phyloP scores from a whole-genome alignment of 345 rosid genomes.

The Salix arbutifolia region DNA sequence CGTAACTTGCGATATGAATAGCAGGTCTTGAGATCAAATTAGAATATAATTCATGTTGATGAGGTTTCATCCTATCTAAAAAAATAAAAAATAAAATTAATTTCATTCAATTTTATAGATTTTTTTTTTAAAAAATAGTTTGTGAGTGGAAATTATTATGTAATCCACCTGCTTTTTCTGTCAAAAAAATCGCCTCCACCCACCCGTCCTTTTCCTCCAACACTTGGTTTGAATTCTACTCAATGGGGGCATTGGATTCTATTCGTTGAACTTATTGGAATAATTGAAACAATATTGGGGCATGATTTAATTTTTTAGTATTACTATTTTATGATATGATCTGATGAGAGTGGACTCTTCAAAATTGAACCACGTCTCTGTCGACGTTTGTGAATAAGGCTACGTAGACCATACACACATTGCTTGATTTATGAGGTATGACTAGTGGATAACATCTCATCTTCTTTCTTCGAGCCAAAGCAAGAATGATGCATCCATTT shows the following conservation, averaged over 20 bases:
- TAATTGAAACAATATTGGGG: background rate
- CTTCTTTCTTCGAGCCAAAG: no score
- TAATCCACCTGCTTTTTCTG: background rate
- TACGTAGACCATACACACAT: no score
- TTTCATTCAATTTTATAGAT: no score
- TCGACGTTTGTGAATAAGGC: background rate
- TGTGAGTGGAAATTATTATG: no score
- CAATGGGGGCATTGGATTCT: background rate
- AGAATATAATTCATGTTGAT: accelerated
- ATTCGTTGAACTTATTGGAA: background rate
- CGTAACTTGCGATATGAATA: no score
- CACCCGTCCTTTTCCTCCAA: background rate
- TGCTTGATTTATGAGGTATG: no score
- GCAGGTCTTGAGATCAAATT: accelerated
- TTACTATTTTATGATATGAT: background rate
- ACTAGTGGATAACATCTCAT: no score
- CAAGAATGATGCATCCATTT: no score
- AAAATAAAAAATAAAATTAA: no score
- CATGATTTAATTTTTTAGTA: background rate
- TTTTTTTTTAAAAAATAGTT: no score
- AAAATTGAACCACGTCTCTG: background rate
- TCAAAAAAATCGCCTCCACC: background rate
- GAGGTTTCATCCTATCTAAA: no score
- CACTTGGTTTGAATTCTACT: no score
- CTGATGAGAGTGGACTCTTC: background rate